Evolutionary conservation across 257 asterid species (phyloP).

Genomic region (Buddleja alternifolia): DNA sequence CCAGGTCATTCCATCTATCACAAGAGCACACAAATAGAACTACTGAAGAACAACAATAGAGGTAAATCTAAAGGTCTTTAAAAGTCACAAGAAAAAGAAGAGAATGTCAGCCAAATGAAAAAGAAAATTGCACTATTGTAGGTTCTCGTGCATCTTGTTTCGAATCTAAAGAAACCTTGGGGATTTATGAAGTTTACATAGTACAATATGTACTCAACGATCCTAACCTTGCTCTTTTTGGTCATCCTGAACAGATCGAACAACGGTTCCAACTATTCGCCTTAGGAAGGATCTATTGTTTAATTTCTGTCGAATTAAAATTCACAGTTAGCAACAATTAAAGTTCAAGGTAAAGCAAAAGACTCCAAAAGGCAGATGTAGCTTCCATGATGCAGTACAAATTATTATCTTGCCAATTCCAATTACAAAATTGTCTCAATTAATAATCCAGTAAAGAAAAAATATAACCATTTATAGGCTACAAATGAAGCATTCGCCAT

Average conservation of each 20-base stretch:
- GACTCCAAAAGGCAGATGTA: slow-evolving; percentile 11
- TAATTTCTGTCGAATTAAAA: slow-evolving; percentile 59
- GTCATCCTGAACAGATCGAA: slow-evolving; percentile 96
- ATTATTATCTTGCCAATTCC: neutral
- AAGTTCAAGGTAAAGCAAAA: slow-evolving; percentile 18
- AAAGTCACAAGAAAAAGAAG: neutral
- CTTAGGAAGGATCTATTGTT: slow-evolving; percentile 77
- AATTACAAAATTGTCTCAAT: slow-evolving; percentile 9
- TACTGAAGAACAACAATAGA: neutral
- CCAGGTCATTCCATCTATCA: slow-evolving; percentile 8
- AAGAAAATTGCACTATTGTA: neutral
- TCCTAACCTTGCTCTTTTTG: slow-evolving; percentile 87
- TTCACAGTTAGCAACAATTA: slow-evolving; percentile 25
- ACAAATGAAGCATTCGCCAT: slow-evolving; percentile 11
- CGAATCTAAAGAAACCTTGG: slow-evolving; percentile 10
- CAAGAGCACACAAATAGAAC: too few species aligned
- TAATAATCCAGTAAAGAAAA: neutral
- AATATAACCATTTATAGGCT: neutral
- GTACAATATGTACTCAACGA: slow-evolving; percentile 14
- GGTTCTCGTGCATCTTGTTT: neutral
- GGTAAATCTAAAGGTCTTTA: neutral
- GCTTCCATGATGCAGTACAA: slow-evolving; percentile 6
- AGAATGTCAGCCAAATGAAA: neutral
- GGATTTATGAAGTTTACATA: neutral
- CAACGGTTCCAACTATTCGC: slow-evolving; percentile 94